A percentile compares a stretch with the other conserved stretches of the same genome.
Evolutionary conservation across 495 filamentous ascomycete species (phyloP).

Genomic region (Aspergillus olivimuriae): DNA sequence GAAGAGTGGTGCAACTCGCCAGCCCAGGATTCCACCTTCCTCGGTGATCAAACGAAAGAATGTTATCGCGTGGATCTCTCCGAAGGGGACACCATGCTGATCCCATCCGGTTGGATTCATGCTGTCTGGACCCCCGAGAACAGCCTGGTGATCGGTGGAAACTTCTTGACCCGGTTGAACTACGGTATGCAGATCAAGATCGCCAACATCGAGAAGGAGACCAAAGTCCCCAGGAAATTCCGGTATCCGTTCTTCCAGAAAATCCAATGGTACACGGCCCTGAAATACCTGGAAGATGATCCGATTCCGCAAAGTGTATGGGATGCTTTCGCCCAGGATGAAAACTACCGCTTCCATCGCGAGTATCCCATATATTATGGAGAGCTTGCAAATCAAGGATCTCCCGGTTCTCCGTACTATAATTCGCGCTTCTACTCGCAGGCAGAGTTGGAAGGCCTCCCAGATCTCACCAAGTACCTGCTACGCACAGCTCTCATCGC

Average conservation of each 20-base stretch:
- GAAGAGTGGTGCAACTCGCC: constrained; percentile 72
- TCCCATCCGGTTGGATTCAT: constrained; percentile 77
- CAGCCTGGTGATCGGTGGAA: constrained; percentile 71
- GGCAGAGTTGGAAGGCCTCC: constrained; percentile 61
- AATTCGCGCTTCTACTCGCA: constrained; percentile 63
- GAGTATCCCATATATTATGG: constrained; percentile 51
- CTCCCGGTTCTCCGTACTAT: constrained; percentile 38
- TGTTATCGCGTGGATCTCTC: constrained; percentile 67
- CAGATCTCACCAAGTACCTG: constrained; percentile 57
- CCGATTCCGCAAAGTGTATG: constrained; percentile 56
- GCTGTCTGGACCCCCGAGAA: constrained; percentile 75
- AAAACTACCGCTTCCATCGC: constrained; percentile 46
- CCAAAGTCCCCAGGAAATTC: constrained; percentile 63
- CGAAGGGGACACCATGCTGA: constrained; percentile 72
- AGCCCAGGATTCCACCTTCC: constrained; percentile 63
- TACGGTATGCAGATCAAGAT: constrained; percentile 68
- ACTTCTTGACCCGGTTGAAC: constrained; percentile 65
- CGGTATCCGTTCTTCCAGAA: constrained; percentile 70
- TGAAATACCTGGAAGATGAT: constrained; percentile 61
- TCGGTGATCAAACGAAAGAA: constrained; percentile 63
- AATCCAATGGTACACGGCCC: constrained; percentile 65
- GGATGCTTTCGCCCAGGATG: constrained; percentile 50
- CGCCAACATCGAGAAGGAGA: constrained; percentile 65
- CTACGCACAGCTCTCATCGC: constrained; percentile 64
- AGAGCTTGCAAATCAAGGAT: constrained; percentile 44